Percentiles rank a stretch among this genome's conserved stretches.
Conservation (phyloP, 108 stramenopile genomes). For the Schizochytrium sp. region DNA sequence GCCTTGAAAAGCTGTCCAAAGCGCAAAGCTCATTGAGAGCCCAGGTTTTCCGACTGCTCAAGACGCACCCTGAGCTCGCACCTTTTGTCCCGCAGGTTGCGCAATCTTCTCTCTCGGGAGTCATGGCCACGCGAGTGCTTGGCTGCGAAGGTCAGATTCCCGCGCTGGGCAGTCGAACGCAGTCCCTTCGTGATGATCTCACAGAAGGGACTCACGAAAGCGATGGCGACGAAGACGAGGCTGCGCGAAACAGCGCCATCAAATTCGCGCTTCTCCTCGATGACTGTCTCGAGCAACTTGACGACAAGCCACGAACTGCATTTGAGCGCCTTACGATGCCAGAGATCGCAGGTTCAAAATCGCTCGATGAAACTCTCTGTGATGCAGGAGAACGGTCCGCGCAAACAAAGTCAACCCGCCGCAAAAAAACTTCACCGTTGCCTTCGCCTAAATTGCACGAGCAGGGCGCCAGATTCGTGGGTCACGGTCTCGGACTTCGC, state of each 20-base stretch:
- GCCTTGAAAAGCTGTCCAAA: background rate
- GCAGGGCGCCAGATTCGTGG: background rate
- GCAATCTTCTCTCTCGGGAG: background rate
- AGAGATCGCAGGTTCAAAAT: background rate
- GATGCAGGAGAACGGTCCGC: too few relatives aligned
- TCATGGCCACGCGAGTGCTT: background rate
- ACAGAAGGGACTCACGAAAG: background rate
- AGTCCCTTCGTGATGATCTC: too few relatives aligned
- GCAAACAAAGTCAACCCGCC: too few relatives aligned
- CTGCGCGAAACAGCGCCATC: background rate
- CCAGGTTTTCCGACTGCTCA: background rate
- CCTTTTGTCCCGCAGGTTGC: background rate
- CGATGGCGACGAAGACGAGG: background rate
- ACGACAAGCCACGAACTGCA: background rate
- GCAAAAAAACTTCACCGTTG: too few relatives aligned
- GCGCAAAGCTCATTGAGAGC: background rate
- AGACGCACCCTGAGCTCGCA: background rate
- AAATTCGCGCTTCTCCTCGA: background rate
- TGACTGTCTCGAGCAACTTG: background rate
- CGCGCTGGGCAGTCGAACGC: too few relatives aligned
- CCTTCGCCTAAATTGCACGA: background rate
- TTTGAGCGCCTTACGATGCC: background rate
- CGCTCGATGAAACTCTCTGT: too few relatives aligned
- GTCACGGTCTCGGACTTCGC: background rate
- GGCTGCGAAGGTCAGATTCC: too few relatives aligned